Percentiles rank a stretch among this genome's conserved stretches.
Conservation (phyloP, 345 rosid genomes). For the Nephelium lappaceum region DNA sequence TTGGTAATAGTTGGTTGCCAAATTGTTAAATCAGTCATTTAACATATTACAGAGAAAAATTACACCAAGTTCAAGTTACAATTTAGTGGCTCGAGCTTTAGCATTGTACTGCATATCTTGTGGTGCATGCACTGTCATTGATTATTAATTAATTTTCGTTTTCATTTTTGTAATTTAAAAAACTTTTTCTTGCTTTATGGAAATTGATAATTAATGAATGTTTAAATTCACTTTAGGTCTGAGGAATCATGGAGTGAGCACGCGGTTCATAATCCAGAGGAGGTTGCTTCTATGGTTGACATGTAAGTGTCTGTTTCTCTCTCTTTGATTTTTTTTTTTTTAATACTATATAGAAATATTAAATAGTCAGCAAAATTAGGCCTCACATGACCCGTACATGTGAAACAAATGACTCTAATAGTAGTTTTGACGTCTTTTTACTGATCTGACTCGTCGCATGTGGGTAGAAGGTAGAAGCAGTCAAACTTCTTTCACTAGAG, state of each 20-base stretch:
- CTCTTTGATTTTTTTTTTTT: neutral
- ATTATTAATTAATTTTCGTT: no score
- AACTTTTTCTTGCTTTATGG: no score
- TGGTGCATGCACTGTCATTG: no score
- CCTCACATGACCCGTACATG: constrained; percentile 11
- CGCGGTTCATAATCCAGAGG: constrained; percentile 71
- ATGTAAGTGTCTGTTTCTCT: constrained; percentile 53
- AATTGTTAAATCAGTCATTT: neutral
- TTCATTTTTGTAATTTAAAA: no score
- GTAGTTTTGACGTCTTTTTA: neutral
- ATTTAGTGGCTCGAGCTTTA: neutral
- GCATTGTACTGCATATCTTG: no score
- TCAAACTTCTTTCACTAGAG: neutral
- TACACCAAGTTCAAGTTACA: no score
- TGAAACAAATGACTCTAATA: neutral
- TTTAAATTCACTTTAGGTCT: constrained; percentile 36
- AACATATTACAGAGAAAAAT: no score
- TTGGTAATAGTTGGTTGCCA: neutral
- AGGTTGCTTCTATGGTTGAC: constrained; percentile 70
- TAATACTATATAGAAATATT: no score
- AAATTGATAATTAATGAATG: neutral
- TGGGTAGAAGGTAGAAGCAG: neutral
- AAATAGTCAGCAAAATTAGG: no score
- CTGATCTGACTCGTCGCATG: neutral
- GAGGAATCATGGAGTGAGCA: constrained; percentile 56